These are phyloP conservation scores for Leavenworthia alabamica DNA, from an alignment of 345 rosid genomes.

Conservation along the genomic window DNA sequence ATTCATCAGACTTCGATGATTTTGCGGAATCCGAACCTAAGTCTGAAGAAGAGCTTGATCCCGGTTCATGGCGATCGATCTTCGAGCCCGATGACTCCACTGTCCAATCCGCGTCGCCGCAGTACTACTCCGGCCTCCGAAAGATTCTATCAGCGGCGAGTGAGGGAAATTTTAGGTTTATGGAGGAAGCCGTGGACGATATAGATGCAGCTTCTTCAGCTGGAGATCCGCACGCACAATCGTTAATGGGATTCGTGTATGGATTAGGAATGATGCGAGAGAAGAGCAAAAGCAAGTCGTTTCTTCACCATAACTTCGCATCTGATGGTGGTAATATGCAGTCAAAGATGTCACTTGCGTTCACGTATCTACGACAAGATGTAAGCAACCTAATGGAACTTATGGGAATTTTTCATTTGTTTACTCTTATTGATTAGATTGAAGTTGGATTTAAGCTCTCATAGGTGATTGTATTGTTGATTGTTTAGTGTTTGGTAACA, in stretches of 20 bases:
- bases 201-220: slow-evolving; percentile 48
- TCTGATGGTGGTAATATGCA: slow-evolving; percentile 72
- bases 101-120: slow-evolving; percentile 26
- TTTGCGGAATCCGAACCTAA: slow-evolving; percentile 63
- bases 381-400: slow-evolving; percentile 39
- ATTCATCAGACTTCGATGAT: slow-evolving; percentile 58
- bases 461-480: neutral
- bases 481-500: neutral
- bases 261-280: slow-evolving; percentile 70
- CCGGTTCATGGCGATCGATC: slow-evolving; percentile 89
- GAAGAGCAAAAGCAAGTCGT: slow-evolving; percentile 63
- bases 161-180: slow-evolving; percentile 44
- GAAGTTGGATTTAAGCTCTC: neutral
- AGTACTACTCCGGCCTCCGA: slow-evolving; percentile 48
- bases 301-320: slow-evolving; percentile 72
- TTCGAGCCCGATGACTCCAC: slow-evolving; percentile 61
- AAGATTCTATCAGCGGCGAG: slow-evolving; percentile 53
- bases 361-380: slow-evolving; percentile 77
- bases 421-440: neutral
- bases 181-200: slow-evolving; percentile 71
- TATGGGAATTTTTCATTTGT: neutral
- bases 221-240: slow-evolving; percentile 76
- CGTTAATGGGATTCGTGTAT: slow-evolving; percentile 60
- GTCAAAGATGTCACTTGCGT: slow-evolving; percentile 92
- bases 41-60: slow-evolving; percentile 75